These are phyloP conservation scores for Acacia pycnantha DNA, from an alignment of 331 rosid genomes.

Conservation along the genomic window DNA sequence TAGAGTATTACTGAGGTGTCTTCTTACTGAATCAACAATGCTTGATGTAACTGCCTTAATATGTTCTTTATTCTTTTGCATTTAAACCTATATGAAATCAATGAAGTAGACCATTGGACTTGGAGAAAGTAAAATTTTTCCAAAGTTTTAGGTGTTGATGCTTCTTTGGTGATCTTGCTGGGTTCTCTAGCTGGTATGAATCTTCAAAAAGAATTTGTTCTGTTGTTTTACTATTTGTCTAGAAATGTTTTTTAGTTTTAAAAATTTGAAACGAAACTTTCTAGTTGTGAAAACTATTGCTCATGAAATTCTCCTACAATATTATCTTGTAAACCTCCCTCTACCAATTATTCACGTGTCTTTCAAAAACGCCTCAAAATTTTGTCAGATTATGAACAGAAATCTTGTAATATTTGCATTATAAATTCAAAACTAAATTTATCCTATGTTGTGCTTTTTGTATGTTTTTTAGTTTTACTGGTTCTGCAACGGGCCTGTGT, in stretches of 20 bases:
- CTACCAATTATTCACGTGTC: not conserved
- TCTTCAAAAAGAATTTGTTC: not conserved
- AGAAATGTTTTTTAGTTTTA: not conserved
- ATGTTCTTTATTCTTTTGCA: not conserved
- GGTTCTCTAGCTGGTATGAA: not conserved
- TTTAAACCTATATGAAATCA: not conserved
- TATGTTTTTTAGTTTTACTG: constrained; percentile 8
- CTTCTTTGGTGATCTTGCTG: not conserved
- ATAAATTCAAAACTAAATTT: not conserved
- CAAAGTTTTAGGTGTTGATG: not conserved
- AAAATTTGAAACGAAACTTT: not conserved
- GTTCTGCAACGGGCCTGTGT: not conserved
- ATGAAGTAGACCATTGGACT: not conserved
- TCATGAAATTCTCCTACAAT: not conserved
- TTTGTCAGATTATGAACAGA: not conserved
- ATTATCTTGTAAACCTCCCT: not conserved
- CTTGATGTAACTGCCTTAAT: not conserved
- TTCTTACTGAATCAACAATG: not conserved
- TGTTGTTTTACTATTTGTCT: not conserved
- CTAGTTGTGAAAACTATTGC: not conserved
- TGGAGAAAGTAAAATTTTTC: not conserved
- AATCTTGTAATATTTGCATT: not conserved
- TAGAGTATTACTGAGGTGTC: not conserved
- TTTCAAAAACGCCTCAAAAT: not conserved
- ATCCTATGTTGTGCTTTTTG: not conserved